phyloP scores from a whole-genome alignment of 2,329 filamentous ascomycete species.

The Venturiaceae sp. region DNA sequence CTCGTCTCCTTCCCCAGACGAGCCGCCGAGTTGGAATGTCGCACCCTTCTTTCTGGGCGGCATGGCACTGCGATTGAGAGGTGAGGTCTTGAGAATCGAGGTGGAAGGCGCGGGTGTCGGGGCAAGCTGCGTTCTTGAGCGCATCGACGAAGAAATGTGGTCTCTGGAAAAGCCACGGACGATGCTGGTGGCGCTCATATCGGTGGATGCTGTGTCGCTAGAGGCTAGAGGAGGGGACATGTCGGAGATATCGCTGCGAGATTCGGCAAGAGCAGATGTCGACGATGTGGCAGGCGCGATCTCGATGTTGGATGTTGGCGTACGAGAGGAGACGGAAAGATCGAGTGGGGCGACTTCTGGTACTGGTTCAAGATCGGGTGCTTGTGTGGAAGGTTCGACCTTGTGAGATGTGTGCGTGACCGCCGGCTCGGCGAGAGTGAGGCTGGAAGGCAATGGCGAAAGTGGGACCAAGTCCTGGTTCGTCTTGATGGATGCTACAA shows the following conservation, averaged over 20 bases:
- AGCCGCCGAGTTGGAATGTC: constrained; percentile 66
- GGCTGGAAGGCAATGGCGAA: constrained; percentile 34
- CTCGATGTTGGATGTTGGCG: constrained; percentile 35
- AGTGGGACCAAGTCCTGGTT: constrained; percentile 57
- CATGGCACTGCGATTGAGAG: constrained; percentile 15
- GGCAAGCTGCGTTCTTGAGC: constrained; percentile 45
- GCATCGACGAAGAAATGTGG: constrained; percentile 58
- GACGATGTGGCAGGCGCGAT: constrained; percentile 52
- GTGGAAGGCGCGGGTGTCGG: constrained; percentile 37
- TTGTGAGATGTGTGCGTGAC: background rate
- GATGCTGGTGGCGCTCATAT: constrained; percentile 56
- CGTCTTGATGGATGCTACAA: constrained; percentile 86
- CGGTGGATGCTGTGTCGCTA: constrained; percentile 54
- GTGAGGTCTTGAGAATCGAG: constrained; percentile 47
- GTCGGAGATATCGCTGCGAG: constrained; percentile 23
- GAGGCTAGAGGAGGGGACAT: constrained; percentile 38
- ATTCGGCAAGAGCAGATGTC: constrained; percentile 30
- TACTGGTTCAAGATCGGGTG: constrained; percentile 15
- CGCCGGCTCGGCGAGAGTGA: constrained; percentile 12
- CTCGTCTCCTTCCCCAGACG: constrained; percentile 76
- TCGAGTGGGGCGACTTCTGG: constrained; percentile 30
- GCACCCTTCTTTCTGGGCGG: constrained; percentile 55
- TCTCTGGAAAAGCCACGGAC: constrained; percentile 81
- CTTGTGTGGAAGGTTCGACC: background rate
- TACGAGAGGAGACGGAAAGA: constrained; percentile 22